Percentiles rank a stretch among this genome's conserved stretches.
These are phyloP conservation scores for Chaetomiaceae sp. DNA, from an alignment of 2,329 filamentous ascomycete genomes.

Conservation along the genomic window DNA sequence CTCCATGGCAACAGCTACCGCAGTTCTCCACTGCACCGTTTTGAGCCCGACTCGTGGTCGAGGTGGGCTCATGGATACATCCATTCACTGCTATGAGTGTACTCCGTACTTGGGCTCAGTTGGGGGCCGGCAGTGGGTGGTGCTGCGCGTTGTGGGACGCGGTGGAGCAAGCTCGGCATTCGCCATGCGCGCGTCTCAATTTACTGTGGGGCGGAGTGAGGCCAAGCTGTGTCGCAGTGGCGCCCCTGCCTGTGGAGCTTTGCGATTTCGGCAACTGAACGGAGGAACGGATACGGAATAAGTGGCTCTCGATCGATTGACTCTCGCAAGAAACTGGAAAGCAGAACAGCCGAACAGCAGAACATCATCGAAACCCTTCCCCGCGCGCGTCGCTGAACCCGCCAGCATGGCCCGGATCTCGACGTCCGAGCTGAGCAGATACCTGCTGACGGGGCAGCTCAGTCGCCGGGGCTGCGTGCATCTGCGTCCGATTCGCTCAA, in stretches of 20 bases:
- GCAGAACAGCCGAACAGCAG: not conserved
- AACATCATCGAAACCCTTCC: not conserved
- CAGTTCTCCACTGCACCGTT: not conserved
- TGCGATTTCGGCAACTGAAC: too few species aligned
- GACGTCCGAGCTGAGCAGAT: conserved; percentile 40
- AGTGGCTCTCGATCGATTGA: too few species aligned
- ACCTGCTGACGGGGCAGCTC: conserved; percentile 43
- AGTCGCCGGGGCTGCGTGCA: conserved; percentile 37
- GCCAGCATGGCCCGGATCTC: conserved; percentile 39
- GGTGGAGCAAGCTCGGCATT: not conserved
- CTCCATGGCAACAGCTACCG: not conserved
- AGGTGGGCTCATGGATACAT: not conserved
- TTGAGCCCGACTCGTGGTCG: not conserved
- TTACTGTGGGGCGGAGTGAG: too few species aligned
- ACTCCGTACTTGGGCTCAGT: too few species aligned
- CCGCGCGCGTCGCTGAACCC: too few species aligned
- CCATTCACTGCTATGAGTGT: too few species aligned
- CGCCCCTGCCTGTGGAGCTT: not conserved
- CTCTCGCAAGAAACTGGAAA: not conserved
- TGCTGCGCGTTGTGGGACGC: too few species aligned
- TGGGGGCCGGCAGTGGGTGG: too few species aligned
- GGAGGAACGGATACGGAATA: too few species aligned
- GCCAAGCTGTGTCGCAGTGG: too few species aligned
- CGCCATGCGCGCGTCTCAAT: not conserved
- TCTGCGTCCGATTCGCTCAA: not conserved